phyloP scores from a whole-genome alignment of 129 eudicot species.

The Logfia minima region DNA sequence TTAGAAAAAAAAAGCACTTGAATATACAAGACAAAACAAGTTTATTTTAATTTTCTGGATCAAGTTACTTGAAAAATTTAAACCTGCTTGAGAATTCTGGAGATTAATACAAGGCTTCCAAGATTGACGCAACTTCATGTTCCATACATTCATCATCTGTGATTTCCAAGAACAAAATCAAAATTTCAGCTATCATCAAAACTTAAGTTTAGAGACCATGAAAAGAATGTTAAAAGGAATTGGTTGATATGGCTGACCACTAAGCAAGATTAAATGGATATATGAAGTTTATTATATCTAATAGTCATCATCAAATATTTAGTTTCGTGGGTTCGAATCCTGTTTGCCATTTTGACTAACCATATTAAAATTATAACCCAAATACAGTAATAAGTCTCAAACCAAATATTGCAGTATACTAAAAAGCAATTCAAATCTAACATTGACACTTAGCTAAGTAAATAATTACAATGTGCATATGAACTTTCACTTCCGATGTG shows the following conservation, averaged over 20 bases:
- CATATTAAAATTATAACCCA: background rate
- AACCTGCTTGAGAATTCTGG: slow-evolving; percentile 66
- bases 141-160: slow-evolving; percentile 83
- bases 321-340: background rate
- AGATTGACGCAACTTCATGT: slow-evolving; percentile 55
- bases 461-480: background rate
- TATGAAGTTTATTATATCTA: background rate
- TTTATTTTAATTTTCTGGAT: background rate
- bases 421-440: slow-evolving; percentile 4
- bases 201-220: background rate
- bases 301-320: slow-evolving; percentile 4
- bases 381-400: background rate
- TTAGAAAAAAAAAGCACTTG: background rate
- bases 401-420: background rate
- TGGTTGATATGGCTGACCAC: background rate
- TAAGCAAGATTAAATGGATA: background rate
- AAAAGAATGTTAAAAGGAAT: background rate
- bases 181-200: background rate
- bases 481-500: slow-evolving; percentile 12
- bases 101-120: slow-evolving; percentile 86
- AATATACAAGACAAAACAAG: slow-evolving; percentile 29
- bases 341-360: background rate
- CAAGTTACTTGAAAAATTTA: slow-evolving; percentile 22
- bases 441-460: background rate
- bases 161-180: slow-evolving; percentile 3